phyloP scores from a whole-genome alignment of 208 protist genomes.

The Angomonas deanei region DNA sequence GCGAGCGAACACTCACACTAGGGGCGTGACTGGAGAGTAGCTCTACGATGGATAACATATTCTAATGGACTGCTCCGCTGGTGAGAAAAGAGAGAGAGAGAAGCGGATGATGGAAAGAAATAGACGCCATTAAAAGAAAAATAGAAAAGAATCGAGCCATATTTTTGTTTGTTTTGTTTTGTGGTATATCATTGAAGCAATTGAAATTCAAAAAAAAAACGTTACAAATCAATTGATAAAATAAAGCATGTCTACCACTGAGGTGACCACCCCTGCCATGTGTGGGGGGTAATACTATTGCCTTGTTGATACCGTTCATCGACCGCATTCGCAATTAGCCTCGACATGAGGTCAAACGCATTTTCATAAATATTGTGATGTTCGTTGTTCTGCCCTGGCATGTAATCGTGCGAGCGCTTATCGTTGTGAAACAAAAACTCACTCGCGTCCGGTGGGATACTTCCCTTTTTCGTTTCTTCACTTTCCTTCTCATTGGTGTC shows the following conservation, averaged over 20 bases:
- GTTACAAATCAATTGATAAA: background rate
- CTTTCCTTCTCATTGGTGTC: too few species aligned
- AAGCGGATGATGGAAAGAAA: background rate
- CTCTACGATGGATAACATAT: background rate
- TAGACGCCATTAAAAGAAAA: background rate
- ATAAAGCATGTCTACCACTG: conserved; percentile 48
- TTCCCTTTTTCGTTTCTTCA: background rate
- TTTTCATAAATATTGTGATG: conserved; percentile 12
- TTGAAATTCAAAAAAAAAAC: conserved; percentile 12
- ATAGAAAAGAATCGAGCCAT: background rate
- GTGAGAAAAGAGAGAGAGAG: background rate
- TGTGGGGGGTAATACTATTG: conserved; percentile 35
- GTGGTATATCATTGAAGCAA: too few species aligned
- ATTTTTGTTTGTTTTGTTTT: background rate
- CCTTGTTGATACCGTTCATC: conserved; percentile 41
- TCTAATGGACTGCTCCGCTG: background rate
- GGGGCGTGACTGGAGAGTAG: background rate
- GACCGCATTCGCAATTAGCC: conserved; percentile 46
- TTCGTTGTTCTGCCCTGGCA: background rate
- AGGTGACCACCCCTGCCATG: conserved; percentile 64
- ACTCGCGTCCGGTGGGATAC: background rate
- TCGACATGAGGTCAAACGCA: conserved; percentile 34
- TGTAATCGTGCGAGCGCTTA: background rate
- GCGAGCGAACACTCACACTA: background rate
- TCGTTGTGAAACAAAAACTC: background rate